Conservation (phyloP, 306 rosid species). For the Glycine latifolia region DNA sequence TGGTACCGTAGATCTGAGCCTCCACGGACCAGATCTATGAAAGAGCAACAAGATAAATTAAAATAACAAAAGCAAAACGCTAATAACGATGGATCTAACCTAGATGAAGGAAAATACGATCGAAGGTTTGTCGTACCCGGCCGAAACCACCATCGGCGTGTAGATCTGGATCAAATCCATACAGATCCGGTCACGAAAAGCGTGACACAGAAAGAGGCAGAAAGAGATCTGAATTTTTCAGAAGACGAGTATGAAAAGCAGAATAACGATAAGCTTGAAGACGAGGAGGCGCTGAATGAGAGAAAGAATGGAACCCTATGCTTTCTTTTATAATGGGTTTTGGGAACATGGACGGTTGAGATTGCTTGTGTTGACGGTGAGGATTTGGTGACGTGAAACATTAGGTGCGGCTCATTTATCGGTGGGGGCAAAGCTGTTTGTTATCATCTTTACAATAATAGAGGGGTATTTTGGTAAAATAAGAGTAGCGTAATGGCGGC, state of each 20-base stretch:
- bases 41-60: background rate
- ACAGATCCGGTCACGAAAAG: background rate
- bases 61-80: background rate
- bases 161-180: conserved; percentile 47
- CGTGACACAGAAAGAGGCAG: accelerated
- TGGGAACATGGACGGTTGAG: conserved; percentile 49
- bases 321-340: conserved; percentile 31
- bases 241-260: no score
- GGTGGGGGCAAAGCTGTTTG: background rate
- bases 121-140: background rate
- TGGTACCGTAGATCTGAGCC: background rate
- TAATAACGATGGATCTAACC: background rate
- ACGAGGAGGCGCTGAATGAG: conserved; percentile 3
- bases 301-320: background rate
- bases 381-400: conserved; percentile 39
- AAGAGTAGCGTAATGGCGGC: background rate
- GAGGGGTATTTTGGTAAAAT: conserved; percentile 39
- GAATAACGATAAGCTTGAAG: no score
- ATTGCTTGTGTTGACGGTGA: conserved; percentile 42
- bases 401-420: conserved; percentile 41
- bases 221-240: background rate
- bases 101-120: background rate
- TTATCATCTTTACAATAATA: background rate
- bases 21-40: background rate
- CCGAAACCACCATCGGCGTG: background rate